A percentile compares a stretch with the other conserved stretches of the same genome.
Evolutionary conservation across 2,329 filamentous ascomycete species (phyloP).

Genomic region (Gyromitra esculenta): DNA sequence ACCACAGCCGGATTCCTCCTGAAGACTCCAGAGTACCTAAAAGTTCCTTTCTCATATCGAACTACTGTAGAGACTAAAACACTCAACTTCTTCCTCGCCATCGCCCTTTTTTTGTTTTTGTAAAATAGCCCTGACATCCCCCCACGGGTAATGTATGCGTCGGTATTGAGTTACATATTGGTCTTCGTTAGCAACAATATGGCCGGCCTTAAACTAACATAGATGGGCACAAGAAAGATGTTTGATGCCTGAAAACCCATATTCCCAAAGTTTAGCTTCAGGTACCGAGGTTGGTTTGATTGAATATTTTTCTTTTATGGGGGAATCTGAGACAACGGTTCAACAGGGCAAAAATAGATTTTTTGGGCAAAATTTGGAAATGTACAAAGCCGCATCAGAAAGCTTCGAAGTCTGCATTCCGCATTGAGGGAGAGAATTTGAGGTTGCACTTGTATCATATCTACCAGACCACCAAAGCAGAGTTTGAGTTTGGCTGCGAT

Average conservation of each 20-base stretch:
- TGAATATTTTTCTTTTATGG: slow-evolving; percentile 21
- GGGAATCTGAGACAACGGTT: slow-evolving; percentile 32
- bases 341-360: slow-evolving; percentile 24
- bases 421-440: background rate
- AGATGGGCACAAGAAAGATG: background rate
- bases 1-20: too few species aligned
- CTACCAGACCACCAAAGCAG: slow-evolving; percentile 2
- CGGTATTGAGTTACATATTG: too few species aligned
- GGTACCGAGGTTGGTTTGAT: background rate
- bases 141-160: too few species aligned
- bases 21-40: too few species aligned
- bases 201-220: background rate
- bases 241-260: background rate
- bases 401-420: slow-evolving; percentile 7
- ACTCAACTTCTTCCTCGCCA: too few species aligned
- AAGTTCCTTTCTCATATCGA: too few species aligned
- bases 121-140: too few species aligned
- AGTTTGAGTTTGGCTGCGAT: slow-evolving; percentile 4
- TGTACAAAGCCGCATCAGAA: slow-evolving; percentile 4
- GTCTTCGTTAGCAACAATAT: background rate
- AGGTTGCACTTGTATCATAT: slow-evolving; percentile 1
- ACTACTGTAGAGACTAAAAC: too few species aligned
- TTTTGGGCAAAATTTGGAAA: background rate
- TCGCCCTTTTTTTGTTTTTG: too few species aligned
- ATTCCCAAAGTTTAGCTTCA: background rate